Evolutionary conservation across 75 land plant species (phyloP).

Genomic region (Picea sitchensis): DNA sequence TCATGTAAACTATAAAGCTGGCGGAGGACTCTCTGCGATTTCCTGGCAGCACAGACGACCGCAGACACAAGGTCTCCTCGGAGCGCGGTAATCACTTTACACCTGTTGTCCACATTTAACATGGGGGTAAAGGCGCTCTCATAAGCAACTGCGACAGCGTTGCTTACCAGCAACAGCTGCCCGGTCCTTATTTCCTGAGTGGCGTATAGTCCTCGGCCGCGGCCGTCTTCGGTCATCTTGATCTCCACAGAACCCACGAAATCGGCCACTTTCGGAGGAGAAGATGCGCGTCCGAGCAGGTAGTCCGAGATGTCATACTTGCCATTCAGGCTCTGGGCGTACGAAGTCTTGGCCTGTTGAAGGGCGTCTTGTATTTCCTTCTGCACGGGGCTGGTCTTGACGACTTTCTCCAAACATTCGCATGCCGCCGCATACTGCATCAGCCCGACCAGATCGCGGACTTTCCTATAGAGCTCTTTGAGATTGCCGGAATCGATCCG

Average conservation of each 20-base stretch:
- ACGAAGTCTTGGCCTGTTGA: not conserved
- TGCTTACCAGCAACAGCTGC: constrained; percentile 27
- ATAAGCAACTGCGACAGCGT: constrained; percentile 21
- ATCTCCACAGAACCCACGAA: constrained; percentile 25
- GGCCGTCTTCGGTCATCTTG: constrained; percentile 8
- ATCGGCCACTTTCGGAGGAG: not conserved
- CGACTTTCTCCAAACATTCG: not conserved
- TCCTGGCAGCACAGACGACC: constrained; percentile 2
- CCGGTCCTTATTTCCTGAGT: constrained; percentile 19
- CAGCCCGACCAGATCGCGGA: constrained; percentile 19
- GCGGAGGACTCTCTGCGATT: constrained; percentile 9
- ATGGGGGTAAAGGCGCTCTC: not conserved
- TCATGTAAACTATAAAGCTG: constrained; percentile 15
- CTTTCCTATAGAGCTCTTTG: constrained; percentile 25
- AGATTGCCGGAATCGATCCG: constrained; percentile 18
- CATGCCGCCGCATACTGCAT: constrained; percentile 9
- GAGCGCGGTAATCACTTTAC: not conserved
- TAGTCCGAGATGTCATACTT: not conserved
- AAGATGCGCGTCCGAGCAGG: not conserved
- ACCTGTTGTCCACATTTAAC: not conserved
- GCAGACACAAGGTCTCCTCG: not conserved
- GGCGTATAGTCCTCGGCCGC: constrained; percentile 26
- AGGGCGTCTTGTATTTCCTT: constrained; percentile 13
- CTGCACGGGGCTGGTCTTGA: not conserved
- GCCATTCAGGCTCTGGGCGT: not conserved